These are phyloP conservation scores for Astraeus odoratus DNA, from an alignment of 768 basidiomycete species.

Conservation along the genomic window DNA sequence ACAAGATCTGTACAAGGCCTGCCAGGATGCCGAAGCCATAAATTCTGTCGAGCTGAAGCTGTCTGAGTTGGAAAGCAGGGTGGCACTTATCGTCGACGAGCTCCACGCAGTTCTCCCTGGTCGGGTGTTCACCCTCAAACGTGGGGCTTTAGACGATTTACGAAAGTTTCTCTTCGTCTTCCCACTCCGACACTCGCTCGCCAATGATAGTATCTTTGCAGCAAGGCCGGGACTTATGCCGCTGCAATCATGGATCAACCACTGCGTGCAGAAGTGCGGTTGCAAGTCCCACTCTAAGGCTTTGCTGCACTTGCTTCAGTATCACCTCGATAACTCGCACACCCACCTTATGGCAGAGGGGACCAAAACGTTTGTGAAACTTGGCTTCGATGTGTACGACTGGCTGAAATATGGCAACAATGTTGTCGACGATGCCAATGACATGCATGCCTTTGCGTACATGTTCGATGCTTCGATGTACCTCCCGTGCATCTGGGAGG, in stretches of 20 bases:
- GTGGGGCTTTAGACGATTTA: conserved; percentile 23
- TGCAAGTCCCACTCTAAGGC: conserved; percentile 18
- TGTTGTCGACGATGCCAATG: neutral
- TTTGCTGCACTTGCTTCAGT: conserved; percentile 27
- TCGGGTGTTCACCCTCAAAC: conserved; percentile 13
- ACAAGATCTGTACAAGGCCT: conserved; percentile 23
- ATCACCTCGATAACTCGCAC: conserved; percentile 28
- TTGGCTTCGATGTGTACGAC: neutral
- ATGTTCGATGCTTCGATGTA: conserved; percentile 20
- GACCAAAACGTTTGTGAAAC: conserved; percentile 2
- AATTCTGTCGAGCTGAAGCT: conserved; percentile 25
- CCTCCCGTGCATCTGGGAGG: conserved; percentile 31
- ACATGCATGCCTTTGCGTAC: conserved; percentile 16
- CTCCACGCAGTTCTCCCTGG: conserved; percentile 3
- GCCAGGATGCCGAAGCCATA: conserved; percentile 12
- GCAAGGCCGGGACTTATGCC: conserved; percentile 15
- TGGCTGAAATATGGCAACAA: conserved; percentile 2
- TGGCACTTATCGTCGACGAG: conserved; percentile 17
- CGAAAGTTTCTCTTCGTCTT: conserved; percentile 33
- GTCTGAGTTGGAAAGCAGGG: conserved; percentile 21
- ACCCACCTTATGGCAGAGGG: too few relatives aligned
- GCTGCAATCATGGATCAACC: conserved; percentile 17
- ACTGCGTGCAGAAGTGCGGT: conserved; percentile 15
- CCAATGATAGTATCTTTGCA: conserved; percentile 20
- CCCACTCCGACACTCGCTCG: conserved; percentile 24